phyloP scores from a whole-genome alignment of 83 land plant species.

The Picea abies region DNA sequence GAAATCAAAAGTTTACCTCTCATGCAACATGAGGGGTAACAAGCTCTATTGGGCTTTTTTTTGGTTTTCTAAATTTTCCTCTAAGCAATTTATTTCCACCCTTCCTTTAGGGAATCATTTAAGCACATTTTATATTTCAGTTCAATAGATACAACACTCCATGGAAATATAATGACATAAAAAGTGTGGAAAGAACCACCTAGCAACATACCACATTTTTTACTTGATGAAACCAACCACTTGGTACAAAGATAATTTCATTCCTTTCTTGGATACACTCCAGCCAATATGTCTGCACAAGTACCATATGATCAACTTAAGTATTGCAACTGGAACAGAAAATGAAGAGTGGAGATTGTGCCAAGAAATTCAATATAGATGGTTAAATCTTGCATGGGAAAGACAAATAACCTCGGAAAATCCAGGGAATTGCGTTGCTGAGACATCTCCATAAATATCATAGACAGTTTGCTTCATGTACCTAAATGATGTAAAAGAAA shows the following conservation, averaged over 20 bases:
- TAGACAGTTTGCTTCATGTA: constrained; percentile 66
- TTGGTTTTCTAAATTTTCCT: neutral
- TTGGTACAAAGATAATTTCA: constrained; percentile 87
- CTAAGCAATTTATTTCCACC: neutral
- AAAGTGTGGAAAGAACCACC: neutral
- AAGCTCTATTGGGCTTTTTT: neutral
- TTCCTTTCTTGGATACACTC: constrained; percentile 74
- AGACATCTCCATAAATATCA: constrained; percentile 62
- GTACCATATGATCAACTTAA: neutral
- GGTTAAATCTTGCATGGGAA: constrained; percentile 6
- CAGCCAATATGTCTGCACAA: constrained; percentile 69
- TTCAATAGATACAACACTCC: neutral
- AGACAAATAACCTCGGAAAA: constrained; percentile 53
- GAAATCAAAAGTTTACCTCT: no score
- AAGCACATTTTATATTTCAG: neutral
- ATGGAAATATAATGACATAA: neutral
- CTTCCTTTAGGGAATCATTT: neutral
- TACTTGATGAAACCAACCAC: constrained; percentile 98
- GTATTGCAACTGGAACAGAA: neutral
- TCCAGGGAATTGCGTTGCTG: constrained; percentile 59
- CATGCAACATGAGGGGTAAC: no score
- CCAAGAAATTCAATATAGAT: no score
- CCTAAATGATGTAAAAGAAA: constrained; percentile 29
- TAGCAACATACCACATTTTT: constrained; percentile 65
- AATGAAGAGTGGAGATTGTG: neutral